Conservation (phyloP, 2,329 filamentous ascomycete genomes). For the Albophoma yamanashiensis region DNA sequence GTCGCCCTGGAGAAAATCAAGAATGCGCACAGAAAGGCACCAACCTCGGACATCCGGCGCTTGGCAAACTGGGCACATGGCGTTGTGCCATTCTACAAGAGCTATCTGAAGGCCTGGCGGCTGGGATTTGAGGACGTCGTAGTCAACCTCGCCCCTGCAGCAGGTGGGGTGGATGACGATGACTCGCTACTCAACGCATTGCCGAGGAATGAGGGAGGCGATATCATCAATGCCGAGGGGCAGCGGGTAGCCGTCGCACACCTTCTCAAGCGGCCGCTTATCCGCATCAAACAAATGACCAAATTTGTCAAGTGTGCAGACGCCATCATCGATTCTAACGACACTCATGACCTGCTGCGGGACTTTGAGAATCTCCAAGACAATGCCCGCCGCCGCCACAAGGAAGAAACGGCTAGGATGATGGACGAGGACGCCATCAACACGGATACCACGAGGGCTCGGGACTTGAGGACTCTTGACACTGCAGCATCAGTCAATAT, state of each 20-base stretch:
- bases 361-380: slow-evolving; percentile 64
- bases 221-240: slow-evolving; percentile 62
- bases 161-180: slow-evolving; percentile 41
- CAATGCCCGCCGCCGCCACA: slow-evolving; percentile 56
- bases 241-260: slow-evolving; percentile 92
- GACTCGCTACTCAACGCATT: slow-evolving; percentile 48
- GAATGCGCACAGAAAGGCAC: slow-evolving; percentile 69
- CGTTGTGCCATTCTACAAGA: slow-evolving; percentile 67
- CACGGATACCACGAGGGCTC: slow-evolving; percentile 70
- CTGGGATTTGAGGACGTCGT: slow-evolving; percentile 91
- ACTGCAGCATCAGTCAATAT: slow-evolving; percentile 61
- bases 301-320: slow-evolving; percentile 69
- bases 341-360: slow-evolving; percentile 26
- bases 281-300: slow-evolving; percentile 76
- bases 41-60: slow-evolving; percentile 58
- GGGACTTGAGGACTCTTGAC: slow-evolving; percentile 68
- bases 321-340: slow-evolving; percentile 38
- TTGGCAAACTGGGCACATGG: slow-evolving; percentile 75
- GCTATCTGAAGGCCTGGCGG: slow-evolving; percentile 82
- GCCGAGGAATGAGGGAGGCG: slow-evolving; percentile 53
- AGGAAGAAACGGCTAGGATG: slow-evolving; percentile 58
- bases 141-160: slow-evolving; percentile 75
- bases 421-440: slow-evolving; percentile 77
- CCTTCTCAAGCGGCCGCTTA: slow-evolving; percentile 77
- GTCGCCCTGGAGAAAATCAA: slow-evolving; percentile 78